Base-by-base conservation (phyloP, 1,284 basidiomycete genomes). In the Marasmius tenuissimus region DNA sequence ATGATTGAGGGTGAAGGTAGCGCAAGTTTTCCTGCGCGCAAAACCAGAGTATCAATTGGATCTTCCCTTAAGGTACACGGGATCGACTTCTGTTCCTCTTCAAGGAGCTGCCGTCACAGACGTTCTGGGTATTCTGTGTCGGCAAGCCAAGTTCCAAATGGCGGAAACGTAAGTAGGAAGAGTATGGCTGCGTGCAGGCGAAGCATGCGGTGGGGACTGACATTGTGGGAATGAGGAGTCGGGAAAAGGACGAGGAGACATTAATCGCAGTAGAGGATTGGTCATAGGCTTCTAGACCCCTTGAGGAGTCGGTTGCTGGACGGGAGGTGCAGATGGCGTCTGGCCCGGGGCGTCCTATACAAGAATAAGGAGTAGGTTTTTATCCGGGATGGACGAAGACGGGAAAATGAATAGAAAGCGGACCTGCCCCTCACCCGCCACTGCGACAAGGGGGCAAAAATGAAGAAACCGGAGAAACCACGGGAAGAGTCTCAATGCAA, bases 261-360 rank as follows among this genome's bases (percentile, higher is more conserved):
- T 52, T 3, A 20, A 34, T 38, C 18, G 18, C 48, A 20, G 14
- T 48, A 58, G 50, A 49, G 52, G 38, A 39, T 61, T 54, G 55
- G 37, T 61, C 50, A 39, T 72, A 38, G 22, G 20, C 45, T 18
- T 58, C 59, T 70, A 82, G 62, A 81, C 81, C 27, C 81, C 81
- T 66, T 82, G 81, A 7, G 82, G 82, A 33, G 82, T 84, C 47
- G 81, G 82, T 64, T 84, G 81, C 66, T 82, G 79, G 38, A 81
- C 74, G 60, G 78, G 76, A 18, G 52, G 34, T 27, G 20, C 48
- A 42, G 40, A 42, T 35, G 74, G 70, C 58, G 72, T 73, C 60
- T 82, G 78, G 39, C 80, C 81, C 71, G 80, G 78, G 58, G 76
- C 70, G 58, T 83, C 81, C 82, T 83, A 54, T 54, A 38, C 27